Evolutionary conservation across 306 rosid species (phyloP).

Genomic region (Gynostemma pentaphyllum): DNA sequence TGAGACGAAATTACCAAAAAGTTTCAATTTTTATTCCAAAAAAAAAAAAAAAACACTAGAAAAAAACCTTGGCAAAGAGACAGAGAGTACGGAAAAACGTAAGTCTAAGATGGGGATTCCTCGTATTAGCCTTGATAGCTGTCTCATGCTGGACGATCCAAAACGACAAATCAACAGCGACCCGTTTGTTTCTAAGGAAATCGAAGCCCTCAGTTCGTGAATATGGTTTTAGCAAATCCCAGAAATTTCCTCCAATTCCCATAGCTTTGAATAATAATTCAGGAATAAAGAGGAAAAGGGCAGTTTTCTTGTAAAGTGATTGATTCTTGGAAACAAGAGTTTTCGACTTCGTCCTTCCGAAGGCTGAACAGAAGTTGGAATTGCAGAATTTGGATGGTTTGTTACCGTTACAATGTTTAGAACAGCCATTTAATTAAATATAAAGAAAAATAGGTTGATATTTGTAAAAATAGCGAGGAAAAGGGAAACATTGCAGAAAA

Average conservation of each 20-base stretch:
- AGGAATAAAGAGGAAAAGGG: conserved; percentile 3
- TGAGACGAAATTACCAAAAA: too few relatives aligned
- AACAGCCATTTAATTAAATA: background rate
- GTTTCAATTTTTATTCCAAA: too few relatives aligned
- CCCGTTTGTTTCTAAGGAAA: conserved; percentile 89
- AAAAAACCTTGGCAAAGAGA: conserved; percentile 65
- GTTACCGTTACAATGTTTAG: conserved; percentile 11
- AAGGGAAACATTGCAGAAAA: too few relatives aligned
- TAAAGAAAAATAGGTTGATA: too few relatives aligned
- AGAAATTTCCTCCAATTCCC: conserved; percentile 83
- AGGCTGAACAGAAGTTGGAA: background rate
- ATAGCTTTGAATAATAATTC: conserved; percentile 20
- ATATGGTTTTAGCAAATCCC: conserved; percentile 79
- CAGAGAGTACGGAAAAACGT: conserved; percentile 72
- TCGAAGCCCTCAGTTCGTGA: conserved; percentile 62
- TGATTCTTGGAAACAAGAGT: background rate
- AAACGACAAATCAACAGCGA: conserved; percentile 81
- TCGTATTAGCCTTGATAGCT: conserved; percentile 43
- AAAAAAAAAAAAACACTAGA: background rate
- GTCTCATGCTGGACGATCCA: conserved; percentile 85
- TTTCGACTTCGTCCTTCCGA: background rate
- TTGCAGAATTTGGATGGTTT: conserved; percentile 8
- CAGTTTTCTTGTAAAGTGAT: background rate
- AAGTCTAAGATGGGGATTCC: conserved; percentile 64
- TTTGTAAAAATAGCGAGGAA: too few relatives aligned